Evolutionary conservation across 805 yeast species (phyloP), one percentile per base, ranked within the genome.

Genomic region (Candida nonsorbophila): DNA sequence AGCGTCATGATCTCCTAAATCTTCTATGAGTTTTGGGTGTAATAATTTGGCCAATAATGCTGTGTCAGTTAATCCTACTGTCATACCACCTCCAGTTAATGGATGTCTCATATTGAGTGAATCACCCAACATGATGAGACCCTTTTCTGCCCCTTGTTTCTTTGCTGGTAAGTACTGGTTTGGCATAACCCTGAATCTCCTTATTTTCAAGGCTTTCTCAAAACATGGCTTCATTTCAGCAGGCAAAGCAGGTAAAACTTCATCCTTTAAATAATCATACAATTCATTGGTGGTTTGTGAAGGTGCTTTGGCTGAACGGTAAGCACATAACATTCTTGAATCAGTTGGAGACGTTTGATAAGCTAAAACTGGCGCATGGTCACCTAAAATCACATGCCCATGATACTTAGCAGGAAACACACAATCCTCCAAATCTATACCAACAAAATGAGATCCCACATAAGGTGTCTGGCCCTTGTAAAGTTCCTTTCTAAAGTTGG

Each of bases 71-170:
- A 92, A 64, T 2, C 96, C 97, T 24, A 92, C 98, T 15, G 97
- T 87, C 98, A 92, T 92, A 37, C 98, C 98, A 40, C 98, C 98
- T 30, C 98, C 98, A 1, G 97, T 92, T 37, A 92, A 72, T 16
- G 98, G 98, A 54, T 92, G 98, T 53, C 98, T 74, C 97, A 92
- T 92, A 55, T 92, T 92, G 44, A 88, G 68, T 2, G 98, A 84
- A 54, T 92, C 98, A 27, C 98, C 98, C 20, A 92, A 51, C 42
- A 90, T 69, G 20, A 92, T 66, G 26, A 86, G 62, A 8, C 98
- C 98, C 7, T 77, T 79, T 24, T 74, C 67, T 14, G 31, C 37
- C 16, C 63, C 65, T 50, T 86, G 88, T 28, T 68, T 66, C 33
- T 74, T 67, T 1, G 97, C 97, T 14, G 94, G 74, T 28, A 92